phyloP scores from a whole-genome alignment of 2,329 filamentous ascomycete genomes.

The Pseudonectria buxi region DNA sequence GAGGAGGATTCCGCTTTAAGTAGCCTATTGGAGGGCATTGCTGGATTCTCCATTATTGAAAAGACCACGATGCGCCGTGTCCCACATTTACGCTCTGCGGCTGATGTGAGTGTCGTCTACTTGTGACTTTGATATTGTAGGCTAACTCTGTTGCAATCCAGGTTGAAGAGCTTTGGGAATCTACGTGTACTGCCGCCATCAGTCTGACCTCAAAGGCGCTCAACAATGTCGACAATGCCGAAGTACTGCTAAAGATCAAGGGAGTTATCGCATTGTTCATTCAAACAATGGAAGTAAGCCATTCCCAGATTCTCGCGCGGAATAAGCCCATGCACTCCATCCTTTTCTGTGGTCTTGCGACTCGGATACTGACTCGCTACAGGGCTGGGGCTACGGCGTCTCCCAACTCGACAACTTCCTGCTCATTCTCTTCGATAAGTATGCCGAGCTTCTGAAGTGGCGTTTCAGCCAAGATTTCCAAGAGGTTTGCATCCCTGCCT shows the following conservation, averaged over 20 bases:
- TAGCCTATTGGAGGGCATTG: conserved; percentile 84
- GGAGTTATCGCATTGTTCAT: conserved; percentile 90
- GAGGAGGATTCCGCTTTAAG: conserved; percentile 84
- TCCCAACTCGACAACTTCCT: conserved; percentile 75
- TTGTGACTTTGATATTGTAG: too few relatives aligned
- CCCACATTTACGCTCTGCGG: conserved; percentile 70
- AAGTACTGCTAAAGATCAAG: conserved; percentile 90
- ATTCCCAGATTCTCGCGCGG: conserved; percentile 56
- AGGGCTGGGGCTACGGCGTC: conserved; percentile 89
- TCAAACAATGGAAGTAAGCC: conserved; percentile 85
- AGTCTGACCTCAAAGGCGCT: conserved; percentile 74
- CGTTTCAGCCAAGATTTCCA: conserved; percentile 95
- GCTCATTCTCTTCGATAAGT: conserved; percentile 86
- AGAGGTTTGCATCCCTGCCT: conserved; percentile 49
- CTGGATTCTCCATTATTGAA: conserved; percentile 94
- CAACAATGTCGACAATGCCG: conserved; percentile 75
- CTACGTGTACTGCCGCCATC: conserved; percentile 87
- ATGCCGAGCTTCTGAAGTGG: conserved; percentile 82
- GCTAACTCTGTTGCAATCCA: conserved; percentile 27
- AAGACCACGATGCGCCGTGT: conserved; percentile 85
- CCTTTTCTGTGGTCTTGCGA: too few relatives aligned
- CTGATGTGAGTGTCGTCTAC: conserved; percentile 60
- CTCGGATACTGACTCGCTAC: too few relatives aligned
- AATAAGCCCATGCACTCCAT: too few relatives aligned
- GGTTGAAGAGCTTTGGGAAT: conserved; percentile 98